Base-by-base conservation (phyloP, 1,284 basidiomycete genomes). In the Sparassis latifolia region DNA sequence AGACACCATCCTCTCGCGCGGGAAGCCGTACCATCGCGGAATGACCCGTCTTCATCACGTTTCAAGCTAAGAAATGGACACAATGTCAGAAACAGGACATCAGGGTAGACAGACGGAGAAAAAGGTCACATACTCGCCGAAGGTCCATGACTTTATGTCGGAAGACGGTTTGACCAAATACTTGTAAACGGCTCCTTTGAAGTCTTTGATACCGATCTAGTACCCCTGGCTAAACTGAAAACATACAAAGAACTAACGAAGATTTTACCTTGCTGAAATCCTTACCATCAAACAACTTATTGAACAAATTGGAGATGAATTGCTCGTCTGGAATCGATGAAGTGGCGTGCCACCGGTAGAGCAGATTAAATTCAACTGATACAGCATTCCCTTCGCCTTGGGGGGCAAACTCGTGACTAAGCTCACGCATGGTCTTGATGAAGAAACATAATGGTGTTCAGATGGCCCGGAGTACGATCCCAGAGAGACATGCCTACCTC, bases 261-360 rank as follows among this genome's bases (percentile, higher is more conserved):
- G 28, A 30, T 51, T 33, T 9, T 31, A 48, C 46, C 50, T 43
- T n/a, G 33, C 5, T 33, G 49, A 58, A 52, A 32, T 57, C 59
- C 33, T 50, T 43, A 10, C 62, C 47, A 30, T 43, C 48, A 32
- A 38, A 49, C 5, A 51, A 49, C 45, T 58, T 51, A 42, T 55
- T 48, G 46, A 62, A 52, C 29, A 58, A 50, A 51, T 68, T 55
- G 49, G 79, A 73, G 1, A 79, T 77, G 86, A 86, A 90, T 35
- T 68, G 44, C 0, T 76, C 74, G 62, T 92, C 87, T 44, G 74
- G 52, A 53, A 74, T 55, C 2, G 83, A 85, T 6, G 85, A 65
- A 1, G 83, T 75, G 10, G 86, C 72, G 60, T 92, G 89, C 89
- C 88, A 91, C 43, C 80, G 71, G 63, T 88, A 89, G 10, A 88